A percentile compares a stretch with the other conserved stretches of the same genome.
Evolutionary conservation across 148 eudicot genomes (phyloP).

Genomic region (Silene uniflora): DNA sequence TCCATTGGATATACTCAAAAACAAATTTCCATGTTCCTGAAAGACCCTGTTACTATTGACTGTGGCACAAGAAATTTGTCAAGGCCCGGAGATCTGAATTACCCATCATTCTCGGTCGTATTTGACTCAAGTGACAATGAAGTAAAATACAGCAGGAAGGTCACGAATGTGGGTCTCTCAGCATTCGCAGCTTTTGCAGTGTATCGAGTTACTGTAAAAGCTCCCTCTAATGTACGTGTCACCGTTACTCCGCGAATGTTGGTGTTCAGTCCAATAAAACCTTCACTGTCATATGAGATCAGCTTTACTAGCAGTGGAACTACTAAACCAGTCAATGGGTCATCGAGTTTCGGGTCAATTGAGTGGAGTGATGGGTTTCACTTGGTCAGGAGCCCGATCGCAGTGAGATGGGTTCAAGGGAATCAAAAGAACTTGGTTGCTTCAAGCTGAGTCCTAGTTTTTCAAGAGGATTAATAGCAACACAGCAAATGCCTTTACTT

Average conservation of each 20-base stretch:
- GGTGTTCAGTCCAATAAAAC: slow-evolving; percentile 44
- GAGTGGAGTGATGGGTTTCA: slow-evolving; percentile 80
- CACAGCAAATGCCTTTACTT: no score
- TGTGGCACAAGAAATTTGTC: slow-evolving; percentile 38
- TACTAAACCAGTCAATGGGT: slow-evolving; percentile 22
- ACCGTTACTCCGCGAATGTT: slow-evolving; percentile 57
- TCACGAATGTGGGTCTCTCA: slow-evolving; percentile 59
- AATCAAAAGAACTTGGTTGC: slow-evolving; percentile 26
- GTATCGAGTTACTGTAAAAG: slow-evolving; percentile 49
- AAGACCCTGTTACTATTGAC: slow-evolving; percentile 41
- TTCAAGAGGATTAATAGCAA: background rate
- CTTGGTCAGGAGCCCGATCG: slow-evolving; percentile 71
- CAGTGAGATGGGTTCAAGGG: slow-evolving; percentile 53
- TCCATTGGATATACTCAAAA: slow-evolving; percentile 60
- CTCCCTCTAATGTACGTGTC: slow-evolving; percentile 64
- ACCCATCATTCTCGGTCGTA: slow-evolving; percentile 75
- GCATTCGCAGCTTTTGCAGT: slow-evolving; percentile 30
- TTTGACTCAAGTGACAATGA: slow-evolving; percentile 31
- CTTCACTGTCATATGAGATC: slow-evolving; percentile 52
- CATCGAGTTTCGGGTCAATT: slow-evolving; percentile 66
- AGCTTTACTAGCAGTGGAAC: slow-evolving; percentile 35
- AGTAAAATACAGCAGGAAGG: slow-evolving; percentile 56
- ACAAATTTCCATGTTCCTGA: slow-evolving; percentile 50
- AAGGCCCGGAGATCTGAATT: slow-evolving; percentile 66
- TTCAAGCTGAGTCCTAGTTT: slow-evolving; percentile 30